These are phyloP conservation scores for Nakazawaea pomicola DNA, from an alignment of 805 yeast genomes.

Conservation along the genomic window DNA sequence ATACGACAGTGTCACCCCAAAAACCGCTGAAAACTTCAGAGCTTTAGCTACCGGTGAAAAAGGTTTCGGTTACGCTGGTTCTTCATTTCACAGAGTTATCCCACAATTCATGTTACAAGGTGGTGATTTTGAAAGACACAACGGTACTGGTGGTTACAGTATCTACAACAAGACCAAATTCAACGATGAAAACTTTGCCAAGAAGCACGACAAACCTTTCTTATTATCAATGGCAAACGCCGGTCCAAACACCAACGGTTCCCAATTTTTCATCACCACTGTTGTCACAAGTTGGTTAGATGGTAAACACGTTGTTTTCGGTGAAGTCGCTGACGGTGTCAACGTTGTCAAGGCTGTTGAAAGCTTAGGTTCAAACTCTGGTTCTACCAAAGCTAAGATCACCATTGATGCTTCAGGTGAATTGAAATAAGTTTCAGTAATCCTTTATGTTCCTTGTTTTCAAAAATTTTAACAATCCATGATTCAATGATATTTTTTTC, in stretches of 20 bases:
- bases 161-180: slow-evolving; percentile 70
- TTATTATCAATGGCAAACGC: slow-evolving; percentile 96
- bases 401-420: slow-evolving; percentile 56
- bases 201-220: slow-evolving; percentile 72
- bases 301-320: slow-evolving; percentile 93
- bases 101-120: slow-evolving; percentile 97
- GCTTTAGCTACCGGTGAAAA: slow-evolving; percentile 86
- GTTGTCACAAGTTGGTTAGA: slow-evolving; percentile 85
- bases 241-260: slow-evolving; percentile 97
- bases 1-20: slow-evolving; percentile 88
- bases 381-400: slow-evolving; percentile 43
- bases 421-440: too few species aligned
- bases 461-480: background rate
- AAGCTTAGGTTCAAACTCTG: slow-evolving; percentile 46
- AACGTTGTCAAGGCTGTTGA: slow-evolving; percentile 86
- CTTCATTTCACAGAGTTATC: slow-evolving; percentile 92
- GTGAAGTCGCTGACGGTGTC: slow-evolving; percentile 82
- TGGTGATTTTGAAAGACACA: slow-evolving; percentile 78
- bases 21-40: slow-evolving; percentile 95
- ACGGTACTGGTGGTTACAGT: slow-evolving; percentile 90
- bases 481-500: too few species aligned
- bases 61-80: slow-evolving; percentile 84
- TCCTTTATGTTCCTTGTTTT: background rate
- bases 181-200: slow-evolving; percentile 70
- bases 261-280: slow-evolving; percentile 95